A percentile compares a stretch with the other conserved stretches of the same genome.
These are phyloP conservation scores for Cinchona pubescens DNA, from an alignment of 257 asterid species.

Conservation along the genomic window DNA sequence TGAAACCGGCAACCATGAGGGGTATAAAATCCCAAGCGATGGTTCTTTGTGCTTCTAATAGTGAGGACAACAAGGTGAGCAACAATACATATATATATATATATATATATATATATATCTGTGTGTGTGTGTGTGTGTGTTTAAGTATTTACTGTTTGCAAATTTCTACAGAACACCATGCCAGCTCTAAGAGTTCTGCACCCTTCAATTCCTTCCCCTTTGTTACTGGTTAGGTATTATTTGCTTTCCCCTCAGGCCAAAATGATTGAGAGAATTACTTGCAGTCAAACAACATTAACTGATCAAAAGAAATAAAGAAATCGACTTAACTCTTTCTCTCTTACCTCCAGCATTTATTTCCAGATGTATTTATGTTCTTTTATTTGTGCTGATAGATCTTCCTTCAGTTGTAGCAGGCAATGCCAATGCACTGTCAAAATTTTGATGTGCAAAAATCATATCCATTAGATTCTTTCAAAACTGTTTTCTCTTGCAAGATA, in stretches of 20 bases:
- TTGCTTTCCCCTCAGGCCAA: background rate
- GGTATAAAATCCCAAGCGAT: slow-evolving; percentile 94
- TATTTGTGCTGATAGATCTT: background rate
- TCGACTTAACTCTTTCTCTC: background rate
- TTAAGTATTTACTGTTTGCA: background rate
- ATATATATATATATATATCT: too few relatives aligned
- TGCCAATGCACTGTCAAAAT: too few relatives aligned
- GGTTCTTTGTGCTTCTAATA: slow-evolving; percentile 92
- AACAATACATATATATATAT: background rate
- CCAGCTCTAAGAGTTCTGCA: background rate
- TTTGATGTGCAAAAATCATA: too few relatives aligned
- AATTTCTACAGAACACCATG: background rate
- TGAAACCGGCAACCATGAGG: slow-evolving; percentile 90
- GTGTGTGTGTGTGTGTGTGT: too few relatives aligned
- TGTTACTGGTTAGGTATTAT: background rate
- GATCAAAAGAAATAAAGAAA: background rate
- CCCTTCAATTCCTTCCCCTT: background rate
- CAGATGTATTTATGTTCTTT: background rate
- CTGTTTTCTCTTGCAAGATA: background rate
- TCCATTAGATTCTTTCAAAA: background rate
- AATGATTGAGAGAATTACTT: background rate
- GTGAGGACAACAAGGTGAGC: slow-evolving; percentile 70
- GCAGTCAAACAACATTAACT: background rate
- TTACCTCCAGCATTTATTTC: background rate
- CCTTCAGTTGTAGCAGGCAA: background rate